Base-by-base conservation (phyloP, 495 filamentous ascomycete genomes). In the Penicillium riverlandense region DNA sequence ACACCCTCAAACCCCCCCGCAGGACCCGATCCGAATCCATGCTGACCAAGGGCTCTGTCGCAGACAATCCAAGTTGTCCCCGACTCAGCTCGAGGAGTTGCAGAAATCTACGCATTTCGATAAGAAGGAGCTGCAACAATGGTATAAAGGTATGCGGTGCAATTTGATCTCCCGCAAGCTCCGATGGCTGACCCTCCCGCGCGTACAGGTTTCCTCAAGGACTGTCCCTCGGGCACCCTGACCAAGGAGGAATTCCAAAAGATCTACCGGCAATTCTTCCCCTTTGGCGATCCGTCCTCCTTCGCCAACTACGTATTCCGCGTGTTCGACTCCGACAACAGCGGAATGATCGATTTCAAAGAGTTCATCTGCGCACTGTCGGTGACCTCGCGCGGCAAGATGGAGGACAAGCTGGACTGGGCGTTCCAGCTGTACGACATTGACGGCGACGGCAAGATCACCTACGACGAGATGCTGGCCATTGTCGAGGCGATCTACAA, bases 401-500 rank as follows among this genome's bases (percentile, higher is more conserved):
- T 97, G 88, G 94, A 97, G 74, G 92, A 98, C 65, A 98, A 98
- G 65, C 78, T 98, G 43, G 94, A 97, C 62, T 98, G 92, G 92
- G 92, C 92, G 13, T 98, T 98, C 71, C 94, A 98, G 69, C 77
- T 98, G 59, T 98, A 98, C 67, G 92, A 98, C 68, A 98, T 98
- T 57, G 92, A 98, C 60, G 91, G 92, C 22, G 94, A 98, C 55
- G 92, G 92, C 42, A 94, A 96, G 73, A 98, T 98, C 50, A 95
- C 86, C 59, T 98, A 97, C 65, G 88, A 96, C 44, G 92, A 98
- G 75, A 98, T 98, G 92, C 74, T 98, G 51, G 82, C 85, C 56
- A 98, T 98, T 59, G 92, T 98, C 15, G 91, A 98, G 72, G 92
- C 92, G 41, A 98, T 98, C 51, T 98, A 98, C 70, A 98, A 98